Percentiles rank a stretch among this genome's conserved stretches.
These are phyloP conservation scores for Daldinia sp. DNA, from an alignment of 2,329 filamentous ascomycete species.

Conservation along the genomic window DNA sequence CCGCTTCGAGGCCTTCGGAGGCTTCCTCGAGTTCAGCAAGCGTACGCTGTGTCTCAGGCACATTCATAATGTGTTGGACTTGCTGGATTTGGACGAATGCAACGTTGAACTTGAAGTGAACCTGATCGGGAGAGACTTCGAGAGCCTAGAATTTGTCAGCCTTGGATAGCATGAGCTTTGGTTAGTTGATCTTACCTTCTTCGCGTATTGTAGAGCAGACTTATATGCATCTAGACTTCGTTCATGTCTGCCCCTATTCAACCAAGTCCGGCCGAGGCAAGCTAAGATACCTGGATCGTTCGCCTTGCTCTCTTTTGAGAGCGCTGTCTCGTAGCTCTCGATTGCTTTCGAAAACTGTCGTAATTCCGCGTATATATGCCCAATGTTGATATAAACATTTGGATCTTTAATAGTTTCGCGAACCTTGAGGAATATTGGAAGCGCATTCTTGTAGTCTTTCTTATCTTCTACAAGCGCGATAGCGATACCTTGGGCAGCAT, in stretches of 20 bases:
- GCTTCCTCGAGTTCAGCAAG: slow-evolving; percentile 85
- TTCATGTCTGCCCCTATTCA: slow-evolving; percentile 78
- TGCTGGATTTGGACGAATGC: slow-evolving; percentile 98
- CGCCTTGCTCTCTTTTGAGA: slow-evolving; percentile 79
- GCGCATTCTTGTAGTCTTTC: slow-evolving; percentile 84
- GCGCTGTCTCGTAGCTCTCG: slow-evolving; percentile 90
- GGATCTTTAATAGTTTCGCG: slow-evolving; percentile 90
- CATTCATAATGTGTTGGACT: slow-evolving; percentile 80
- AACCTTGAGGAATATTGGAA: slow-evolving; percentile 90
- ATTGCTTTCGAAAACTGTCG: slow-evolving; percentile 92
- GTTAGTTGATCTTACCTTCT: slow-evolving; percentile 64
- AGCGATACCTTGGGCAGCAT: slow-evolving; percentile 94
- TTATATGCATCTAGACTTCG: slow-evolving; percentile 69
- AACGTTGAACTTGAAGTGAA: slow-evolving; percentile 97
- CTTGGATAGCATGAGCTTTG: not conserved
- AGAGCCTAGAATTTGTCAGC: slow-evolving; percentile 69
- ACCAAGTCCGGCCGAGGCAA: slow-evolving; percentile 89
- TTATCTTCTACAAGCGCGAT: slow-evolving; percentile 95
- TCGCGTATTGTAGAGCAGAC: slow-evolving; percentile 69
- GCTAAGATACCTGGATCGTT: slow-evolving; percentile 84
- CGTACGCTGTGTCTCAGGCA: slow-evolving; percentile 81
- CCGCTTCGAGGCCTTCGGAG: slow-evolving; percentile 82
- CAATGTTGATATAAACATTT: slow-evolving; percentile 91
- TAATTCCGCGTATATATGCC: slow-evolving; percentile 91
- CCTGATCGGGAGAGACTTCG: slow-evolving; percentile 81